Percentiles rank a stretch among this genome's conserved stretches.
Conservation (phyloP, 495 filamentous ascomycete species). For the Barbatosphaeria neglecta region DNA sequence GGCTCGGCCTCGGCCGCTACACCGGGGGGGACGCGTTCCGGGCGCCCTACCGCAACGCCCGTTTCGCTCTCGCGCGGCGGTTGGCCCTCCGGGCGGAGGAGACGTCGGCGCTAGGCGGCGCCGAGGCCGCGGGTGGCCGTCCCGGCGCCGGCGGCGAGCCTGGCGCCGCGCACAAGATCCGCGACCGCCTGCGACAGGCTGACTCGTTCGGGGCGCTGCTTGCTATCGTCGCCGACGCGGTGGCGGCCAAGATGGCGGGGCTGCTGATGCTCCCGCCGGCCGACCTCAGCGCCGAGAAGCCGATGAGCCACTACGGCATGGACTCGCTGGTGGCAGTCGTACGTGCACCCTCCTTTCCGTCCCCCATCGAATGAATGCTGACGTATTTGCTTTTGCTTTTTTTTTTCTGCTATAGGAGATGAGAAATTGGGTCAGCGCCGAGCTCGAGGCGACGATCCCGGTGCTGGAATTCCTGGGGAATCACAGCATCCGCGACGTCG, state of each 20-base stretch:
- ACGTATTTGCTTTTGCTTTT: too few relatives aligned
- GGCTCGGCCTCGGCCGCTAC: conserved; percentile 15
- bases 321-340: conserved; percentile 15
- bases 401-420: conserved; percentile 4
- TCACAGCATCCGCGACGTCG: conserved; percentile 9
- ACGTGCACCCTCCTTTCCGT: too few relatives aligned
- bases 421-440: conserved; percentile 12
- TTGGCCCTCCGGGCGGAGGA: background rate
- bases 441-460: conserved; percentile 10
- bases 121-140: background rate
- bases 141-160: background rate
- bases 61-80: background rate
- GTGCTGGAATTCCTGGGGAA: conserved; percentile 10
- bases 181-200: background rate
- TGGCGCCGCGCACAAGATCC: background rate
- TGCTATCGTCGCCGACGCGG: conserved; percentile 6
- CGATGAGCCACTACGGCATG: conserved; percentile 14
- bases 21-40: background rate
- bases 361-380: too few relatives aligned
- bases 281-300: conserved; percentile 8
- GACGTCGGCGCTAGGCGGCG: background rate
- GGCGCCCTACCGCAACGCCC: conserved; percentile 5
- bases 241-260: conserved; percentile 12
- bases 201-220: background rate
- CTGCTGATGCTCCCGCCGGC: conserved; percentile 12